Evolutionary conservation across 306 rosid species (phyloP), one percentile per base, ranked within the genome.

Genomic region (Cercis canadensis): DNA sequence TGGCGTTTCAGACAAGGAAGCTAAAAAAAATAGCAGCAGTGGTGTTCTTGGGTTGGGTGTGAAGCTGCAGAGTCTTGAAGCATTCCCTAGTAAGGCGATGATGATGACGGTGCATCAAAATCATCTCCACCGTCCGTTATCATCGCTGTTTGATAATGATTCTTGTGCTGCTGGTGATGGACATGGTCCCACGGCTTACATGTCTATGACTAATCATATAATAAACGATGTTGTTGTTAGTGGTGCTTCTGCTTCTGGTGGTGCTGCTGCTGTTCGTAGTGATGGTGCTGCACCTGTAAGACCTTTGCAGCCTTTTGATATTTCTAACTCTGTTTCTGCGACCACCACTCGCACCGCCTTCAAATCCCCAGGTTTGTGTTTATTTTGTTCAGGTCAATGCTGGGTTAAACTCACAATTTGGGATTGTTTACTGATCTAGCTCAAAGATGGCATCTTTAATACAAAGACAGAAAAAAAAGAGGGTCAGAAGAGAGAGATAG

Each of bases 241-340:
- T 37, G 56, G 17, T 36, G 59, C 31, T 11, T 36, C 57, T 69
- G 60, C 57, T 73, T 14, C 77, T 75, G 43, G n/a, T 34, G 18
- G 67, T 39, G 24, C 57, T 77, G 29, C 73, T 24, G 24, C 57
- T 75, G 8, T 56, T 75, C 52, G 63, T 56, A 59, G 72, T 71
- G 75, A 58, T 41, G 73, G 46, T 73, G 72, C 73, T 69, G 57
- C 67, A 60, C 57, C 57, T 73, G 73, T 59, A 74, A 76, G 76
- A 69, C 12, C 70, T 65, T 72, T 87, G 84, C 89, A 83, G 84
- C 88, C 91, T 86, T 86, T 82, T 82, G 64, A 84, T 72, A 61
- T 73, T 61, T 56, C 83, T 77, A 9, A 70, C 52, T 36, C 73
- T 49, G 18, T 74, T 39, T 4, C 75, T 31, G 24, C 63, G 13